A percentile compares a stretch with the other conserved stretches of the same genome.
Evolutionary conservation across 2,329 filamentous ascomycete species (phyloP).

Genomic region (Periconia digitata): DNA sequence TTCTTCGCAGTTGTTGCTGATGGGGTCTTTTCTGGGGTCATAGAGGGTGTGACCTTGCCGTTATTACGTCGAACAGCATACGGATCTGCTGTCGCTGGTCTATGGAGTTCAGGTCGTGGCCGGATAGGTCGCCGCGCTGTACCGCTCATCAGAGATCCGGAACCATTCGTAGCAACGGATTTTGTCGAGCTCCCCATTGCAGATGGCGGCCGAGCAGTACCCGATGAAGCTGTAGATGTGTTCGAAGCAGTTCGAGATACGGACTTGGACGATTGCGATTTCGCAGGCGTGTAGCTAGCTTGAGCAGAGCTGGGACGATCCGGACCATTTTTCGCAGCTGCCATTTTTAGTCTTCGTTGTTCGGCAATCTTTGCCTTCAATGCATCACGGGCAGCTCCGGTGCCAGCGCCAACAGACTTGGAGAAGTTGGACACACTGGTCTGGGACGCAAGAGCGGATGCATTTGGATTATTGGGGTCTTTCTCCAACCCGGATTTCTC

Average conservation of each 20-base stretch:
- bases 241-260: slow-evolving; percentile 32
- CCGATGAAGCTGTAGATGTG: slow-evolving; percentile 31
- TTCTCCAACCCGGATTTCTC: slow-evolving; percentile 80
- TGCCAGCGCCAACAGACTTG: slow-evolving; percentile 52
- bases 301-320: slow-evolving; percentile 62
- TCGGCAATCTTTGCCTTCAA: slow-evolving; percentile 83
- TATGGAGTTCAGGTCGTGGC: slow-evolving; percentile 48
- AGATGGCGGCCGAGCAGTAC: slow-evolving; percentile 38
- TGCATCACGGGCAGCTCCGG: slow-evolving; percentile 55
- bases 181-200: slow-evolving; percentile 37
- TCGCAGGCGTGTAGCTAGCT: slow-evolving; percentile 53
- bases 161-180: slow-evolving; percentile 33
- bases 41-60: slow-evolving; percentile 49
- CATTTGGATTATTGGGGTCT: slow-evolving; percentile 78
- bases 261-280: slow-evolving; percentile 41
- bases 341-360: slow-evolving; percentile 64
- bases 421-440: slow-evolving; percentile 47
- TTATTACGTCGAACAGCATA: slow-evolving; percentile 46
- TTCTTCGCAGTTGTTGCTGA: slow-evolving; percentile 41
- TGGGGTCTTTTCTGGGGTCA: slow-evolving; percentile 50
- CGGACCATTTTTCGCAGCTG: slow-evolving; percentile 46
- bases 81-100: slow-evolving; percentile 59
- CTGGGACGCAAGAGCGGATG: slow-evolving; percentile 52
- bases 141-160: slow-evolving; percentile 58
- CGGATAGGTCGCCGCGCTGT: slow-evolving; percentile 56